Evolutionary conservation across 352 stramenopile genomes (phyloP).

Genomic region (Phytophthora fragariaefolia): DNA sequence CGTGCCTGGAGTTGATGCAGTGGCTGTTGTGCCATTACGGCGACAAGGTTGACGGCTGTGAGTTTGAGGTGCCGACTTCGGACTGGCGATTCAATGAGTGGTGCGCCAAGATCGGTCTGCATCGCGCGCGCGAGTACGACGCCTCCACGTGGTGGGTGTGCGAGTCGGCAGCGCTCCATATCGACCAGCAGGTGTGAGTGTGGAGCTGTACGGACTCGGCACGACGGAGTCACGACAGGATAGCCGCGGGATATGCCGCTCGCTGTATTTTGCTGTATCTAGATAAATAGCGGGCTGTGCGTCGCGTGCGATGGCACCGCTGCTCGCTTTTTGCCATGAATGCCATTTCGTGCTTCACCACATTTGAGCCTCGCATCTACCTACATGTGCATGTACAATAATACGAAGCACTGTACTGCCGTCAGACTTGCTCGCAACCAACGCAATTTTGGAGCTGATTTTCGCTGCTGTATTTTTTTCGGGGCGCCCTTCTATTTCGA

Average conservation of each 20-base stretch:
- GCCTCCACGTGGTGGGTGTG: conserved; percentile 28
- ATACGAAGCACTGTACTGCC: too few relatives aligned
- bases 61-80: conserved; percentile 28
- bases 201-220: conserved; percentile 1
- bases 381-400: too few relatives aligned
- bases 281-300: too few relatives aligned
- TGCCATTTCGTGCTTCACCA: too few relatives aligned
- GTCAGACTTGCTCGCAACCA: too few relatives aligned
- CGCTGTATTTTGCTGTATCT: conserved; percentile 9
- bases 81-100: conserved; percentile 34
- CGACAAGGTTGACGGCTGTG: conserved; percentile 15
- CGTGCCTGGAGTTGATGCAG: conserved; percentile 23
- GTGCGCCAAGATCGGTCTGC: conserved; percentile 24
- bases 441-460: background rate
- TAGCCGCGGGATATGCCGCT: conserved; percentile 17
- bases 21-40: conserved; percentile 22
- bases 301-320: conserved; percentile 1
- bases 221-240: conserved; percentile 19
- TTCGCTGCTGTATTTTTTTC: conserved; percentile 6
- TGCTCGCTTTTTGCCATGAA: background rate
- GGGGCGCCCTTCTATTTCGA: conserved; percentile 24
- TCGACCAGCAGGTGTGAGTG: conserved; percentile 9
- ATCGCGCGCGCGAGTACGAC: conserved; percentile 13
- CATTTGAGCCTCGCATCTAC: too few relatives aligned
- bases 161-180: conserved; percentile 11